phyloP scores from a whole-genome alignment of 2,329 filamentous ascomycete species.

The Ophiognomonia clavigignenti-juglandacearum region DNA sequence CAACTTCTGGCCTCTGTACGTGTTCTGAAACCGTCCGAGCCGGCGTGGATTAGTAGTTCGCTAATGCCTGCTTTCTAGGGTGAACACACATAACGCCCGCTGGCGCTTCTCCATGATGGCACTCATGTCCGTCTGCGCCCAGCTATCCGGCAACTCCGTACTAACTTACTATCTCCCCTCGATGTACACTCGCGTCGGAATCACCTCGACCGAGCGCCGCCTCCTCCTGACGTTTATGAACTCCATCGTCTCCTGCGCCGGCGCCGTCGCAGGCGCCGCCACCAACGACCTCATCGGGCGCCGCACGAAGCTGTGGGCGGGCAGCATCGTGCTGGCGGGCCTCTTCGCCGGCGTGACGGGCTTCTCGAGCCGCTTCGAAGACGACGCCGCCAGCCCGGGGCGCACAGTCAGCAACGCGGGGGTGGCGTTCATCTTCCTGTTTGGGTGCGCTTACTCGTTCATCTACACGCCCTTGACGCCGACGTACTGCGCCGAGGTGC shows the following conservation, averaged over 20 bases:
- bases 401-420: conserved; percentile 12
- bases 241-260: conserved; percentile 14
- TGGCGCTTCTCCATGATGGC: conserved; percentile 19
- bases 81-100: conserved; percentile 19
- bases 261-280: conserved; percentile 24
- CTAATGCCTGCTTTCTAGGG: not conserved
- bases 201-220: conserved; percentile 15
- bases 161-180: conserved; percentile 16
- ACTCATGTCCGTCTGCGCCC: conserved; percentile 10
- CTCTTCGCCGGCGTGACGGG: conserved; percentile 16
- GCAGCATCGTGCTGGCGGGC: conserved; percentile 16
- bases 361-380: conserved; percentile 21
- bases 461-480: conserved; percentile 17
- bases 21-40: not conserved
- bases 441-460: conserved; percentile 16
- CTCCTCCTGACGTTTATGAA: conserved; percentile 11
- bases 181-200: conserved; percentile 16
- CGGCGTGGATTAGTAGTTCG: not conserved
- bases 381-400: conserved; percentile 1
- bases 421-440: conserved; percentile 17
- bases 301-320: conserved; percentile 17
- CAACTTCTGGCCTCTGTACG: conserved; percentile 24
- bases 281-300: conserved; percentile 26
- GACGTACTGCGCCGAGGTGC: conserved; percentile 17
- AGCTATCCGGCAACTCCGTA: conserved; percentile 11